Base-by-base conservation (phyloP, 163 green algal genomes). In the Coccomyxa subellipsoidea region DNA sequence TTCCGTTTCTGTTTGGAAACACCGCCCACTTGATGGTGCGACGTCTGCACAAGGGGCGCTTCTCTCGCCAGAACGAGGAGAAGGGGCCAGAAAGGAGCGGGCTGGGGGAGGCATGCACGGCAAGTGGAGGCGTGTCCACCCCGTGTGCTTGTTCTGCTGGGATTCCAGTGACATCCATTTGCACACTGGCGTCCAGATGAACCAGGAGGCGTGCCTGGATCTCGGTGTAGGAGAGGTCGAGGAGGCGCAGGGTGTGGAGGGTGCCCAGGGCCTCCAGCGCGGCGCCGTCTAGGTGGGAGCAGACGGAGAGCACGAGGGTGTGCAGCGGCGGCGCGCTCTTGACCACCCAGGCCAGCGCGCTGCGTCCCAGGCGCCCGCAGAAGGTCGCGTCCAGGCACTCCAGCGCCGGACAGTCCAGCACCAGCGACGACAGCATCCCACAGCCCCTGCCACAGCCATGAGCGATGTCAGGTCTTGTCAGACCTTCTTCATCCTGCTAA, bases 171-270 rank as follows among this genome's bases (percentile, higher is more conserved):
- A n/a, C n/a, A n/a, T n/a, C n/a, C n/a, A n/a, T n/a, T n/a, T n/a
- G n/a, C n/a, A n/a, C n/a, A n/a, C n/a, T n/a, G n/a, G n/a, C n/a
- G n/a, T n/a, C n/a, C n/a, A n/a, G n/a, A n/a, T n/a, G n/a, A n/a
- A n/a, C n/a, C n/a, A n/a, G n/a, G n/a, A 18, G 23, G 47, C 47
- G 5, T 59, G 31, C 76, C 76, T 80, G 12, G 34, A 80, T 80
- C 69, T 88, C 84, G 1, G 82, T 91, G 81, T 93, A 93, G n/a
- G 85, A 91, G 27, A 93, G 85, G 81, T 93, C 90, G n/a, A 93
- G 88, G 39, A 83, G 21, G 12, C 66, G 83, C 25, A 93, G 87
- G 2, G 35, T 34, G n/a, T 18, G 34, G 31, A 71, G 31, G 27
- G 18, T 76, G 2, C 79, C 32, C 8, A 86, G 85, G 12, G 4